Conservation (phyloP, 768 basidiomycete species). For the Mycena crocata region DNA sequence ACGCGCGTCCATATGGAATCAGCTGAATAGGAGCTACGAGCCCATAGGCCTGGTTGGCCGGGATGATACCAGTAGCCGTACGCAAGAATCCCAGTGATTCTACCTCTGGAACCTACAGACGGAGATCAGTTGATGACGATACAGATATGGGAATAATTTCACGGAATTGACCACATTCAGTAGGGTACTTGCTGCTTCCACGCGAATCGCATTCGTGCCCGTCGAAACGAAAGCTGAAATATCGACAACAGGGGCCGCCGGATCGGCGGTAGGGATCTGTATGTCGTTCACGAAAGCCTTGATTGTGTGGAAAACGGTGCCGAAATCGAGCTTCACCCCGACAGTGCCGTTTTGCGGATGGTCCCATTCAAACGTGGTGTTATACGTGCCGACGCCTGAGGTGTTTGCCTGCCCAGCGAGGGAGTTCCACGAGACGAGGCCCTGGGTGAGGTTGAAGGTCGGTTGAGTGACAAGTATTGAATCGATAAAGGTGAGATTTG, state of each 20-base stretch:
- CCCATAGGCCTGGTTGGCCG: constrained; percentile 24
- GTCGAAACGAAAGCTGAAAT: constrained; percentile 21
- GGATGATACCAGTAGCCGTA: constrained; percentile 6
- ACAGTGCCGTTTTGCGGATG: constrained; percentile 16
- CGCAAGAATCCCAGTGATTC: constrained; percentile 22
- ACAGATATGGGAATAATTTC: background rate
- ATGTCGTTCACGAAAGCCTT: constrained; percentile 30
- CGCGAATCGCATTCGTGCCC: constrained; percentile 24
- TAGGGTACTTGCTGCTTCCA: constrained; percentile 30
- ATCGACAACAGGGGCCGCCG: constrained; percentile 24
- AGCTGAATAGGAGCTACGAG: constrained; percentile 25
- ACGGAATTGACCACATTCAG: constrained; percentile 32
- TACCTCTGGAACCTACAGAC: constrained; percentile 13
- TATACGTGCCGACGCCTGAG: constrained; percentile 32
- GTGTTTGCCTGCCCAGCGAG: constrained; percentile 23
- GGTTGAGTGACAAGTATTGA: constrained; percentile 29
- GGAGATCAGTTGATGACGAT: background rate
- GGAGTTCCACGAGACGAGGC: constrained; percentile 28
- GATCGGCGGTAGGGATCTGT: constrained; percentile 30
- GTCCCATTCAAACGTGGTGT: constrained; percentile 27
- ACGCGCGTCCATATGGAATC: constrained; percentile 27
- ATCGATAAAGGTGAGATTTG: constrained; percentile 22
- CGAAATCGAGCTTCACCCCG: constrained; percentile 28
- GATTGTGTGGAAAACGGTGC: constrained; percentile 29
- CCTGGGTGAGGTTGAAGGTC: constrained; percentile 24